phyloP scores from a whole-genome alignment of 2,329 filamentous ascomycete genomes.

The Rhynchosporium graminicola region DNA sequence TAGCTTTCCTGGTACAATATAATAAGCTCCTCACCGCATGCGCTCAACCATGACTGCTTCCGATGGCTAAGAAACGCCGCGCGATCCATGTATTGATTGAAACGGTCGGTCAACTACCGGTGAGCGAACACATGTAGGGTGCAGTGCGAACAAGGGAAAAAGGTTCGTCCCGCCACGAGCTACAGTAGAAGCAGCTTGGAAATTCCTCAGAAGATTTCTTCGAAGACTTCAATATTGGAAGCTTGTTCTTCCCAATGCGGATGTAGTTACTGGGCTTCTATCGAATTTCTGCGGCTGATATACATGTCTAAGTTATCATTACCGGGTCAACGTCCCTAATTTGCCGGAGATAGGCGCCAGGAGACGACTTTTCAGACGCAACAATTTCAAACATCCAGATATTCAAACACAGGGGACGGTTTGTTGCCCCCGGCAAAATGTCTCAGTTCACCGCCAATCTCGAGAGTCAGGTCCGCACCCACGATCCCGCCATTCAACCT shows the following conservation, averaged over 20 bases:
- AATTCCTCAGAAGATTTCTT: neutral
- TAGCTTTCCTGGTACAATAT: neutral
- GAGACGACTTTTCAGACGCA: conserved; percentile 1
- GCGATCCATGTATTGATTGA: neutral
- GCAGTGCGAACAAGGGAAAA: neutral
- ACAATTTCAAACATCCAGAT: neutral
- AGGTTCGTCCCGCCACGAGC: conserved; percentile 7
- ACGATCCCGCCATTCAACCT: conserved; percentile 7
- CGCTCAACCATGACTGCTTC: neutral
- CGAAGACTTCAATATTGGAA: neutral
- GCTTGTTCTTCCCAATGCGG: neutral
- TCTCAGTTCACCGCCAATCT: conserved; percentile 20
- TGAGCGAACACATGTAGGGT: neutral
- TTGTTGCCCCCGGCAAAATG: conserved; percentile 11
- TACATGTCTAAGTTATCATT: conserved; percentile 5
- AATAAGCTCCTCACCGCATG: conserved; percentile 14
- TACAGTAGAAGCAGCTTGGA: neutral
- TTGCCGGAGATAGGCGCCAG: neutral
- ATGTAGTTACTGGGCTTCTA: neutral
- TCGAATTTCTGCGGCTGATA: neutral
- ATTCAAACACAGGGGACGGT: conserved; percentile 16
- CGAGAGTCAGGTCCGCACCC: conserved; percentile 4
- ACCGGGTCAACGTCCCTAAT: conserved; percentile 11
- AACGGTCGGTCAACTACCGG: conserved; percentile 3
- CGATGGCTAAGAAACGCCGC: conserved; percentile 1